Conservation (phyloP, 768 basidiomycete species). For the Crepidotus variabilis region DNA sequence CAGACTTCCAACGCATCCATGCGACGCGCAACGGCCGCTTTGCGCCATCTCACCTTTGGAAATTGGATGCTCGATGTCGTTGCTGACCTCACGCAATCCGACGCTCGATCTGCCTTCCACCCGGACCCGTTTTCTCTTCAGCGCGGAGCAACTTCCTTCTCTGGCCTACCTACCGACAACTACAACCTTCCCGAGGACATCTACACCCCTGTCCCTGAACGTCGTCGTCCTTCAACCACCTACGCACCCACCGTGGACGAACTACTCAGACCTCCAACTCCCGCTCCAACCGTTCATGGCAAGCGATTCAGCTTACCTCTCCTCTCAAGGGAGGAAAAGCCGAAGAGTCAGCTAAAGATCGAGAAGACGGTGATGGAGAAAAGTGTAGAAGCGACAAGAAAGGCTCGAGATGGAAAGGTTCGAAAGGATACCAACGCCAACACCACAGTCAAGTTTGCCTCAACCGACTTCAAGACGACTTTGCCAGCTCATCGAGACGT, state of each 20-base stretch:
- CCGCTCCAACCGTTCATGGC: constrained; percentile 74
- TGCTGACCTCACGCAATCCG: constrained; percentile 51
- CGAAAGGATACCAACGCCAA: constrained; percentile 16
- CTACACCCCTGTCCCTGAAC: neutral
- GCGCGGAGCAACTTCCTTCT: neutral
- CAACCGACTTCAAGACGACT: constrained; percentile 19
- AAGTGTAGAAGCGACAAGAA: constrained; percentile 31
- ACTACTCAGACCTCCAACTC: constrained; percentile 84
- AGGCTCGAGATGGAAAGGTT: constrained; percentile 11
- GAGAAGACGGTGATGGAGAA: constrained; percentile 41
- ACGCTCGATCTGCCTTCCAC: constrained; percentile 2
- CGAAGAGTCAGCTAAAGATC: constrained; percentile 31
- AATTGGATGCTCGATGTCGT: constrained; percentile 86
- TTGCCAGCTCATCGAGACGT: constrained; percentile 4
- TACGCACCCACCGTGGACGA: neutral
- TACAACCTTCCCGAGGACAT: neutral
- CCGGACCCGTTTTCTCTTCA: neutral
- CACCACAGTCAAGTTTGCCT: constrained; percentile 9
- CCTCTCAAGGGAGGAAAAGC: neutral
- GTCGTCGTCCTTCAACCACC: neutral
- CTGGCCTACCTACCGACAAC: neutral
- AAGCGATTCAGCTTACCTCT: constrained; percentile 30
- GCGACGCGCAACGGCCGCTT: constrained; percentile 29
- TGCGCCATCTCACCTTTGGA: constrained; percentile 61
- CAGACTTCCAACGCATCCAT: constrained; percentile 26